Conservation (phyloP, 1,284 basidiomycete genomes). For the Rhodotorula sp. region DNA sequence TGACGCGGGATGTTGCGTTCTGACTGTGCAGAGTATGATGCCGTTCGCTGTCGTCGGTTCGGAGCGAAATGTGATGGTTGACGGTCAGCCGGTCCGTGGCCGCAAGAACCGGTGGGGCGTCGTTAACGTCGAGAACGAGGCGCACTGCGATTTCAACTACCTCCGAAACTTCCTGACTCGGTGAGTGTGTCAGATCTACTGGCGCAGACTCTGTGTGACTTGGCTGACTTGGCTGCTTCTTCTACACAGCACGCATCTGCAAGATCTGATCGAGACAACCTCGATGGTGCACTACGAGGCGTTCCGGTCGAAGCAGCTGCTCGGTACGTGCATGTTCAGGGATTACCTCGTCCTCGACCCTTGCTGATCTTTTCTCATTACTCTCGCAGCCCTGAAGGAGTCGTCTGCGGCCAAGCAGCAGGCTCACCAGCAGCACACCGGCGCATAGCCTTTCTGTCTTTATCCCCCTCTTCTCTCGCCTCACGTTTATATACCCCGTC, state of each 20-base stretch:
- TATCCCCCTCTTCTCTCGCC: neutral
- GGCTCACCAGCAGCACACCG: constrained; percentile 11
- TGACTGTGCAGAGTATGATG: constrained; percentile 68
- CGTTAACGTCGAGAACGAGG: constrained; percentile 94
- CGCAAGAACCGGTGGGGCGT: constrained; percentile 98
- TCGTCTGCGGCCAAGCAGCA: constrained; percentile 45
- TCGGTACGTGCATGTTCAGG: constrained; percentile 52
- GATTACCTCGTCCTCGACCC: no score
- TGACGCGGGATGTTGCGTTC: neutral
- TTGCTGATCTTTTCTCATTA: neutral
- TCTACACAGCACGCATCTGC: constrained; percentile 76
- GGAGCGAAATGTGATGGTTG: constrained; percentile 88
- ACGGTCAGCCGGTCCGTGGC: constrained; percentile 90
- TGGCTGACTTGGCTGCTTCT: neutral
- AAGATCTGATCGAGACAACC: constrained; percentile 98
- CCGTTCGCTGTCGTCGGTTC: constrained; percentile 97
- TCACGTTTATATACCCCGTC: no score
- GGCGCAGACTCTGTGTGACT: no score
- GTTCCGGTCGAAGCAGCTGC: constrained; percentile 94
- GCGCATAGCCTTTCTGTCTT: neutral
- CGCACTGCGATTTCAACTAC: constrained; percentile 97
- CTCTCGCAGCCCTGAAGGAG: constrained; percentile 69
- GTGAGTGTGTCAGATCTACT: constrained; percentile 48
- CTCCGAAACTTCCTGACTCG: constrained; percentile 93
- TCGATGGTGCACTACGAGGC: constrained; percentile 99